phyloP scores from a whole-genome alignment of 192 early-diverging fungal genomes.

The Coemansia sp. region DNA sequence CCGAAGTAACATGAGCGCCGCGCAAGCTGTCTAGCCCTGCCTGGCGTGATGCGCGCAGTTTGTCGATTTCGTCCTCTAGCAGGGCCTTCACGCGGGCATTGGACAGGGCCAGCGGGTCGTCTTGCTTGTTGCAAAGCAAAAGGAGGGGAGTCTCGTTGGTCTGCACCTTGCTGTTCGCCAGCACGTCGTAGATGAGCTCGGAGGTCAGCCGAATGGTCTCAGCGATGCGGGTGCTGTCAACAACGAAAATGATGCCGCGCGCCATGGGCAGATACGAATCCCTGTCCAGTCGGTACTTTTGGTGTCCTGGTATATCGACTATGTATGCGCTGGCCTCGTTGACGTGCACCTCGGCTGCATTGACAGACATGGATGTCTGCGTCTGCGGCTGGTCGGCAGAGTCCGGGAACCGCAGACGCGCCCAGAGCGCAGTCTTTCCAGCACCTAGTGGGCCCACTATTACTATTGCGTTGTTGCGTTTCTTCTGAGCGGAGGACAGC shows the following conservation, averaged over 20 bases:
- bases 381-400: slow-evolving; percentile 20
- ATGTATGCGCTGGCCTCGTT: slow-evolving; percentile 38
- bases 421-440: slow-evolving; percentile 45
- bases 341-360: slow-evolving; percentile 17
- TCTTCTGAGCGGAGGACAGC: slow-evolving; percentile 1
- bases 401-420: slow-evolving; percentile 32
- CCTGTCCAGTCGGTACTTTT: slow-evolving; percentile 71
- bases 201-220: slow-evolving; percentile 59
- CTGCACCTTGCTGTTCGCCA: slow-evolving; percentile 62
- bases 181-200: slow-evolving; percentile 80
- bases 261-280: slow-evolving; percentile 67
- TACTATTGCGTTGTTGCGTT: slow-evolving; percentile 24
- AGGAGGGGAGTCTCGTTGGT: slow-evolving; percentile 62
- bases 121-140: slow-evolving; percentile 83
- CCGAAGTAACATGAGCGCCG: neutral
- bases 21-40: slow-evolving; percentile 28
- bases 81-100: slow-evolving; percentile 61
- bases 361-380: slow-evolving; percentile 42
- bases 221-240: slow-evolving; percentile 66
- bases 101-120: slow-evolving; percentile 67
- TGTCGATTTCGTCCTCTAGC: slow-evolving; percentile 76
- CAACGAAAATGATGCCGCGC: slow-evolving; percentile 70
- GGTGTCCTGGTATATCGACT: slow-evolving; percentile 89
- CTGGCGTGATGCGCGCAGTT: slow-evolving; percentile 25
- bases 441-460: slow-evolving; percentile 31